A percentile compares a stretch with the other conserved stretches of the same genome.
Conservation (phyloP, 306 rosid species). For the Prunus dulcis region DNA sequence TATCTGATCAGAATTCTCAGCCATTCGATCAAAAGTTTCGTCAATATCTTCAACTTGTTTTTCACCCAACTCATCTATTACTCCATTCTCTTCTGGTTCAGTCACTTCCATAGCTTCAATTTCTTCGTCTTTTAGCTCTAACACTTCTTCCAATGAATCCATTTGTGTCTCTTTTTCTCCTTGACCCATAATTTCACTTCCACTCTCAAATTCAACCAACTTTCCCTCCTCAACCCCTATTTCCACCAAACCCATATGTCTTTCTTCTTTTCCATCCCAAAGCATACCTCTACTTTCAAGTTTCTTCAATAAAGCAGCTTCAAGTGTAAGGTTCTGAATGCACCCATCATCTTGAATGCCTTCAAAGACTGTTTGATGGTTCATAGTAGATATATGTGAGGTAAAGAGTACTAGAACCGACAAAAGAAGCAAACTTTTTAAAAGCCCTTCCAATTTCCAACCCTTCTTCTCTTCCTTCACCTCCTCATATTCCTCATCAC, state of each 20-base stretch:
- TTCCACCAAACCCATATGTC: neutral
- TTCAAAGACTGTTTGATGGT: conserved; percentile 13
- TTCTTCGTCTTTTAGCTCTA: conserved; percentile 13
- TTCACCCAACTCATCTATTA: conserved; percentile 8
- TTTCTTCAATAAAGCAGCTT: conserved; percentile 7
- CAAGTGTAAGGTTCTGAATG: conserved; percentile 20
- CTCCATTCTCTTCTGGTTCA: conserved; percentile 4
- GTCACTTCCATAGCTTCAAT: conserved; percentile 9
- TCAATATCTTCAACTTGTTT: conserved; percentile 13
- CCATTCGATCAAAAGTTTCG: neutral
- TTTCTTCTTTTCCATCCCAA: conserved; percentile 10
- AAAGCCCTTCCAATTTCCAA: conserved; percentile 23
- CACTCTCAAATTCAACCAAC: conserved; percentile 9
- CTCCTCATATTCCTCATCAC: conserved; percentile 23
- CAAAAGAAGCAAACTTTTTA: conserved; percentile 20
- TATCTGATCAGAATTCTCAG: conserved; percentile 1
- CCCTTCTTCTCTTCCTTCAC: conserved; percentile 18
- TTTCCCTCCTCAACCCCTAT: conserved; percentile 10
- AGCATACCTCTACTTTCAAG: conserved; percentile 8
- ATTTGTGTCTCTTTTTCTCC: neutral
- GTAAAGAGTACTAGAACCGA: conserved; percentile 18
- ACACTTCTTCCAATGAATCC: conserved; percentile 5
- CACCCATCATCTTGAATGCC: neutral
- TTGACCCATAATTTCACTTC: neutral
- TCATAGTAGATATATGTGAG: conserved; percentile 23